Evolutionary conservation across 1,284 basidiomycete species (phyloP).

Genomic region (Malassezia dermatis): DNA sequence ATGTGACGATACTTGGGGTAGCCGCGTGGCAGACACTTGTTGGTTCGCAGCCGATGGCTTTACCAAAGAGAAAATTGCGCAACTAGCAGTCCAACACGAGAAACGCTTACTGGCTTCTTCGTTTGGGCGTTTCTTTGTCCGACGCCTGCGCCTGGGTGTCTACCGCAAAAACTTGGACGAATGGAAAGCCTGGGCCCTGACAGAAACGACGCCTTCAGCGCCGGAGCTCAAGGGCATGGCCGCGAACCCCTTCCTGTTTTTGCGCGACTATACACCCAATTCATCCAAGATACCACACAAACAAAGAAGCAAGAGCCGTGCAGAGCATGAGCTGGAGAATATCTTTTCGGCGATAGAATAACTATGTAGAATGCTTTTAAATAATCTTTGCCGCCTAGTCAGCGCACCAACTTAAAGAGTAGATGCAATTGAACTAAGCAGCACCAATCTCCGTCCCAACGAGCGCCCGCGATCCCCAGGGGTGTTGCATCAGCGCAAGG

Average conservation of each 20-base stretch:
- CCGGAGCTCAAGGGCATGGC: not conserved
- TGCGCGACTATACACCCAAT: not conserved
- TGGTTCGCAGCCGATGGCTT: constrained; percentile 37
- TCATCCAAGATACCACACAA: not conserved
- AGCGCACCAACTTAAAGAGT: constrained; percentile 1
- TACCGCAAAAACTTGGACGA: constrained; percentile 29
- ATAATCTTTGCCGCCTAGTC: constrained; percentile 8
- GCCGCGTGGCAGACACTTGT: constrained; percentile 34
- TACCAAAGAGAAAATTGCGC: constrained; percentile 27
- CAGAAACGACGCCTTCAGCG: not conserved
- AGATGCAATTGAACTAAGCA: not conserved
- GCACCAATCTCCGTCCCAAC: constrained; percentile 16
- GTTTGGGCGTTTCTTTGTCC: constrained; percentile 38
- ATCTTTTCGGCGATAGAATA: constrained; percentile 12
- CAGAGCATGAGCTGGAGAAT: constrained; percentile 3
- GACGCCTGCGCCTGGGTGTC: constrained; percentile 30
- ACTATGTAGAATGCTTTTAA: not conserved
- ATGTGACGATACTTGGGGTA: constrained; percentile 38
- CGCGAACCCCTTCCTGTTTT: constrained; percentile 2
- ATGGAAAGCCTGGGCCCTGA: constrained; percentile 28
- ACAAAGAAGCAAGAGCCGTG: not conserved
- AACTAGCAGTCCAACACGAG: constrained; percentile 18
- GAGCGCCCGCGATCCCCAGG: constrained; percentile 20
- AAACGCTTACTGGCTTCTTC: constrained; percentile 22
- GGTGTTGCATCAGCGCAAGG: constrained; percentile 10